Conservation (phyloP, 495 filamentous ascomycete genomes). For the Apodospora peruviana region DNA sequence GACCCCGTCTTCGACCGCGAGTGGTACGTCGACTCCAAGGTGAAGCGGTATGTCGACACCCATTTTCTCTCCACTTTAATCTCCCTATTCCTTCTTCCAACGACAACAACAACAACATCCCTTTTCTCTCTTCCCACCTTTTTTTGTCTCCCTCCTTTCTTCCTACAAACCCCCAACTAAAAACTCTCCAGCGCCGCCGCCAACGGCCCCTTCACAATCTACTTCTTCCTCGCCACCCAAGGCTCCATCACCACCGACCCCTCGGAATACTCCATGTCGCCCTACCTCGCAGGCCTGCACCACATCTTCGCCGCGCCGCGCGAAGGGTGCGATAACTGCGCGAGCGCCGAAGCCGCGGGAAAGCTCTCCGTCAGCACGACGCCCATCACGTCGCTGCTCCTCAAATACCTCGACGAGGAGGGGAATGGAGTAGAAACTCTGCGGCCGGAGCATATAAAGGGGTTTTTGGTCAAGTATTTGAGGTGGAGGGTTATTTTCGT, state of each 20-base stretch:
- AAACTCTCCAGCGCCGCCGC: not conserved
- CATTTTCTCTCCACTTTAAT: too few relatives aligned
- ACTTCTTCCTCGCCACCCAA: slow-evolving; percentile 3
- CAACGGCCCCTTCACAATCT: slow-evolving; percentile 4
- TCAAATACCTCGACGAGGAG: not conserved
- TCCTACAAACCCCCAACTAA: too few relatives aligned
- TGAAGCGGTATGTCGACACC: not conserved
- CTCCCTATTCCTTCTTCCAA: too few relatives aligned
- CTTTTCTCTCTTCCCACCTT: too few relatives aligned
- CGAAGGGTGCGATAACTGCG: slow-evolving; percentile 1
- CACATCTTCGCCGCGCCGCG: slow-evolving; percentile 1
- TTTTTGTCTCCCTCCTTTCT: too few relatives aligned
- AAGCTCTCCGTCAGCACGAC: not conserved
- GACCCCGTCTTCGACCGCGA: slow-evolving; percentile 2
- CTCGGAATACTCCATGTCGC: not conserved
- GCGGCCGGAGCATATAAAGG: slow-evolving; percentile 1
- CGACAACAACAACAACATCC: too few relatives aligned
- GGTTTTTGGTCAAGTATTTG: slow-evolving; percentile 1
- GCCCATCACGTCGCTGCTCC: not conserved
- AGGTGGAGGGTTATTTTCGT: slow-evolving; percentile 38
- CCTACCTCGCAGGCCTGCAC: not conserved
- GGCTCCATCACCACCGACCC: not conserved
- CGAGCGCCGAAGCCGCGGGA: not conserved
- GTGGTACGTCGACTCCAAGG: slow-evolving; percentile 1
- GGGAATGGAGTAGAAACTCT: slow-evolving; percentile 2